A percentile compares a stretch with the other conserved stretches of the same genome.
phyloP scores from a whole-genome alignment of 2,329 filamentous ascomycete genomes.

The Verticillium dahliae region DNA sequence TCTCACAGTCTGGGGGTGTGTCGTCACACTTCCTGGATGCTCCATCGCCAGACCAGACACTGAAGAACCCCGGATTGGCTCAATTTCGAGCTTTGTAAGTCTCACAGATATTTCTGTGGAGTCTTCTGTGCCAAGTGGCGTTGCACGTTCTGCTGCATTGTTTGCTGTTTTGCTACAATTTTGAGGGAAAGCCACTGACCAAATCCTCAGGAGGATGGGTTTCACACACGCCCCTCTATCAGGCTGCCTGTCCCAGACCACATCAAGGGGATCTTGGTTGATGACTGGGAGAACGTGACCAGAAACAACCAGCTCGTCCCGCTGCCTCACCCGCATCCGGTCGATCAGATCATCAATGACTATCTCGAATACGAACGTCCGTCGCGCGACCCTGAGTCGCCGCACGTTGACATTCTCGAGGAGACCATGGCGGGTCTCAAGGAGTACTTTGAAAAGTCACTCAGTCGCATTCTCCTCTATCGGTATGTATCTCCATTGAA shows the following conservation, averaged over 20 bases:
- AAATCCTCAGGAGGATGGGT: slow-evolving; percentile 70
- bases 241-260: slow-evolving; percentile 82
- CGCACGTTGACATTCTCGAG: slow-evolving; percentile 78
- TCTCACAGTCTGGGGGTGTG: background rate
- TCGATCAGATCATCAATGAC: slow-evolving; percentile 71
- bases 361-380: slow-evolving; percentile 67
- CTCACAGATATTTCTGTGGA: background rate
- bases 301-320: slow-evolving; percentile 89
- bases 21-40: background rate
- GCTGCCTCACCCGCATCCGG: slow-evolving; percentile 70
- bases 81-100: background rate
- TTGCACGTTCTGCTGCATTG: background rate
- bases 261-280: slow-evolving; percentile 86
- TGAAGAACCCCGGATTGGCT: background rate
- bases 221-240: slow-evolving; percentile 77
- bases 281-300: slow-evolving; percentile 98
- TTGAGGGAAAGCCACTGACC: background rate
- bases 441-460: slow-evolving; percentile 88
- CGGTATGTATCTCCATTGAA: slow-evolving; percentile 31
- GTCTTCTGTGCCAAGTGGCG: slow-evolving; percentile 6
- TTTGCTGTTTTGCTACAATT: background rate
- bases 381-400: slow-evolving; percentile 57
- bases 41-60: background rate
- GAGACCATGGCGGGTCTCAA: slow-evolving; percentile 81
- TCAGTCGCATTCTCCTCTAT: slow-evolving; percentile 86